Conservation (phyloP, 164 flowering plant genomes). For the Platanus orientalis region DNA sequence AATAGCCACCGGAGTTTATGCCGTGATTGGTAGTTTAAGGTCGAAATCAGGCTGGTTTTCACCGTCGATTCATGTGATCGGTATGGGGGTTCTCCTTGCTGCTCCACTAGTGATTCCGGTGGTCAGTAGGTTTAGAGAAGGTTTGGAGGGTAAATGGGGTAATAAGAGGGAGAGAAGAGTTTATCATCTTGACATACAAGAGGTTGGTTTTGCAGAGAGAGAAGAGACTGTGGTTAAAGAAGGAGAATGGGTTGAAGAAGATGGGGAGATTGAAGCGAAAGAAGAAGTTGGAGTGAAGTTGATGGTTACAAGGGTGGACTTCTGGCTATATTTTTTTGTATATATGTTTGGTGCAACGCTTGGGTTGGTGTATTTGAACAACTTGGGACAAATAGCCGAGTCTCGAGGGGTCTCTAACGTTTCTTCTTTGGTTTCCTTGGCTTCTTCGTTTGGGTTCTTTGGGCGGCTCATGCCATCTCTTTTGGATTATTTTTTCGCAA, state of each 20-base stretch:
- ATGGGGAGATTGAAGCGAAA: conserved; percentile 10
- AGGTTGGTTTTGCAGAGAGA: neutral
- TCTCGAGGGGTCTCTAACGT: conserved; percentile 57
- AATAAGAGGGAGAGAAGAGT: conserved; percentile 10
- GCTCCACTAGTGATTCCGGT: conserved; percentile 42
- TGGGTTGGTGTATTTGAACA: conserved; percentile 77
- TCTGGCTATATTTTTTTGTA: conserved; percentile 86
- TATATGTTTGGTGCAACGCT: conserved; percentile 75
- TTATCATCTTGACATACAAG: neutral
- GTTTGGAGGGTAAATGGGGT: conserved; percentile 8
- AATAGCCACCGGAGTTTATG: conserved; percentile 50
- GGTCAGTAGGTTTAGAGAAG: conserved; percentile 17
- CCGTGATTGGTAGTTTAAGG: conserved; percentile 43
- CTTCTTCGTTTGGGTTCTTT: conserved; percentile 83
- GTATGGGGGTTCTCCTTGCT: conserved; percentile 30
- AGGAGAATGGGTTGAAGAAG: neutral
- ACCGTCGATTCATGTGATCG: conserved; percentile 19
- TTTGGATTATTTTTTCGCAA: conserved; percentile 43
- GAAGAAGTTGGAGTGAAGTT: conserved; percentile 57
- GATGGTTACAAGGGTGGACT: conserved; percentile 67
- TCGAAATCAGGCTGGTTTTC: neutral
- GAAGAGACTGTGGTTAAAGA: conserved; percentile 1
- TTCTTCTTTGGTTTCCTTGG: conserved; percentile 67
- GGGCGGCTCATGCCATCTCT: conserved; percentile 86
- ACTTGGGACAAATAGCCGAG: conserved; percentile 90